Base-by-base conservation (phyloP, 2,329 filamentous ascomycete genomes). In the Cercospora berteroae region DNA sequence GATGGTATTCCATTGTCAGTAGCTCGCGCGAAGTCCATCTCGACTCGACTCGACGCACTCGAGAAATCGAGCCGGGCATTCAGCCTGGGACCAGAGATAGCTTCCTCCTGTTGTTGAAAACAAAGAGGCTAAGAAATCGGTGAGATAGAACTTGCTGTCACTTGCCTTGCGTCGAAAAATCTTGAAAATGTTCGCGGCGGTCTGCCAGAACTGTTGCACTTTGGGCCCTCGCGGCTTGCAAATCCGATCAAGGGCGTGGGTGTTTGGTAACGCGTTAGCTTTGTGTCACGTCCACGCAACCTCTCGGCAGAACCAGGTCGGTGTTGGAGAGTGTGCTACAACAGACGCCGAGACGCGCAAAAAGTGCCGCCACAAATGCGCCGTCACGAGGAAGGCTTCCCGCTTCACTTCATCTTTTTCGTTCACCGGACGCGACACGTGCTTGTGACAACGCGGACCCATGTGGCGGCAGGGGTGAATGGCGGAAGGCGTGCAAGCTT, bases 301-400 rank as follows among this genome's bases (percentile, higher is more conserved):
- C 39, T 58, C 27, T 18, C 27, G 64, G 57, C 23, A 23, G 29
- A 10, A 25, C 3, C 31, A 31, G n/a, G 56, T 39, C 39, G 48
- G n/a, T n/a, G 29, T 42, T 31, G 55, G 55, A 18, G 20, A 68
- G 71, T 5, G 81, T 70, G 0, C 92, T 92, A 0, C 87, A 42
- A 48, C 48, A 31, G 25, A 88, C 75, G 86, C 87, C 72, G 84
- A 87, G 66, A 27, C 55, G 27, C 31, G 23, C n/a, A 12, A 58
- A 58, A 18, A 58, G 55, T 16, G 7, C 18, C 10, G 18, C 13
- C 31, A 33, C 55, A 27, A 58, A 7, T 31, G 27, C 29, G 55
- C 29, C n/a, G 27, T 58, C 18, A 25, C 31, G 55, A 33, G 18
- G 29, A 18, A 58, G 29, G 31, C 55, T n/a, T 23, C 29, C 20